A percentile compares a stretch with the other conserved stretches of the same genome.
These are phyloP conservation scores for Polytrichum commune DNA, from an alignment of 225 moss, liverwort and hornwort species.

Conservation along the genomic window DNA sequence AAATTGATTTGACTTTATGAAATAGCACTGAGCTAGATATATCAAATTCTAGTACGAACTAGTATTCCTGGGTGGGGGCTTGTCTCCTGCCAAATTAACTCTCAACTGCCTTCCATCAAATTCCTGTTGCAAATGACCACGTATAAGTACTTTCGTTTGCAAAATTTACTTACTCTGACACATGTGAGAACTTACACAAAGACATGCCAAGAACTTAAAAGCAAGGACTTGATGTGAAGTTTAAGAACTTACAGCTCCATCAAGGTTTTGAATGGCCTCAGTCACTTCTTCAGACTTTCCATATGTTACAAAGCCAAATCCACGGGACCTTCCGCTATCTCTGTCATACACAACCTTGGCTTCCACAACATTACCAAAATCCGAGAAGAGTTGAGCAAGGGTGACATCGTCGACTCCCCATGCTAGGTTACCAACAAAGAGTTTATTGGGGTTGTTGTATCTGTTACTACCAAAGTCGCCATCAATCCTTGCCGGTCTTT, in stretches of 20 bases:
- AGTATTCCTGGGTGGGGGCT: conserved; percentile 27
- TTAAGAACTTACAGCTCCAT: conserved; percentile 24
- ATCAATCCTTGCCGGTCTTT: conserved; percentile 15
- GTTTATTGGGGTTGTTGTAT: conserved; percentile 54
- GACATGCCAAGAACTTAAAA: background rate
- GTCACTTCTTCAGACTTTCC: conserved; percentile 20
- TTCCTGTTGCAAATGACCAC: conserved; percentile 10
- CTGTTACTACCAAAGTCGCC: conserved; percentile 5
- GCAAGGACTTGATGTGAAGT: background rate
- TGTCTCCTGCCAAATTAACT: conserved; percentile 42
- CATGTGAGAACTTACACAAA: too few relatives aligned
- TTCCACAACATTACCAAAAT: conserved; percentile 76
- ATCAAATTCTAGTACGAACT: background rate
- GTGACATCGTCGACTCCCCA: conserved; percentile 69
- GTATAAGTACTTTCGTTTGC: background rate
- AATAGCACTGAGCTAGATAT: background rate
- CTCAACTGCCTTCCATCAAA: conserved; percentile 36
- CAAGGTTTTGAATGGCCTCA: conserved; percentile 35
- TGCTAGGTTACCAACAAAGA: conserved; percentile 81
- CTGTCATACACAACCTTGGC: conserved; percentile 74
- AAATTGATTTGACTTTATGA: conserved; percentile 5
- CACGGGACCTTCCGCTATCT: conserved; percentile 43
- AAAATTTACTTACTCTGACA: too few relatives aligned
- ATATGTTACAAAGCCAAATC: conserved; percentile 58
- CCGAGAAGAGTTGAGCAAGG: conserved; percentile 62